Evolutionary conservation across 495 filamentous ascomycete species (phyloP), one percentile per base, ranked within the genome.

Genomic region (Penicillium soppii): DNA sequence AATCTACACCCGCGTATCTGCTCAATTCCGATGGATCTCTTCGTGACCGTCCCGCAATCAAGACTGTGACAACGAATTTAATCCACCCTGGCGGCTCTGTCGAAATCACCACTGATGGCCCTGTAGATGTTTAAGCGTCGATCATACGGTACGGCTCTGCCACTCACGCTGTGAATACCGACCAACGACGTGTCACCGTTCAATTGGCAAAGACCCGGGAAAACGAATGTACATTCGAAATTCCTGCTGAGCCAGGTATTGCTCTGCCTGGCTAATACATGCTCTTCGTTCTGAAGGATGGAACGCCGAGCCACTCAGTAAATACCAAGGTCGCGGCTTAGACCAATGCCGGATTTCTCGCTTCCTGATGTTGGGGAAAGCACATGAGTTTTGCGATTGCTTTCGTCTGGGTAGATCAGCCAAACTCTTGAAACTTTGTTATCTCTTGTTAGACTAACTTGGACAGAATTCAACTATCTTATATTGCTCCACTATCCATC

Each of bases 121-220:
- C 52, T 0, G 61, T 69, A 3, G 40, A 33, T 4, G 55, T 12
- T 4, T 3, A 12, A 30, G 53, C 63, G 25, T 57, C 58, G 2
- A 52, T 79, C 3, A 58, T 80, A 7, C 59, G 76, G 7, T 69
- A 72, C 37, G 69, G 76, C 12, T 64, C 61, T 5, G 56, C 62
- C 5, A 81, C 78, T 8, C 78, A 81, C 54, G 68, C 74, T 2
- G 64, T 81, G 19, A 72, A 81, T 40, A 80, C 73, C 1, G 77
- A 78, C 53, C 76, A 79, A 46, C 56, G 77, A 35, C 62, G 77
- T 16, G 67, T 79, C 23, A 46, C 60, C 3, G 55, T 79, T n/a
- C 53, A 58, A 12, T 42, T 54, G 13, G 50, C 23, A 4, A 42
- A 21, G 12, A 56, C 35, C 10, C 59, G 50, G 3, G 45, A 21